phyloP scores from a whole-genome alignment of 2,329 filamentous ascomycete genomes.

The Cordyceps militaris region DNA sequence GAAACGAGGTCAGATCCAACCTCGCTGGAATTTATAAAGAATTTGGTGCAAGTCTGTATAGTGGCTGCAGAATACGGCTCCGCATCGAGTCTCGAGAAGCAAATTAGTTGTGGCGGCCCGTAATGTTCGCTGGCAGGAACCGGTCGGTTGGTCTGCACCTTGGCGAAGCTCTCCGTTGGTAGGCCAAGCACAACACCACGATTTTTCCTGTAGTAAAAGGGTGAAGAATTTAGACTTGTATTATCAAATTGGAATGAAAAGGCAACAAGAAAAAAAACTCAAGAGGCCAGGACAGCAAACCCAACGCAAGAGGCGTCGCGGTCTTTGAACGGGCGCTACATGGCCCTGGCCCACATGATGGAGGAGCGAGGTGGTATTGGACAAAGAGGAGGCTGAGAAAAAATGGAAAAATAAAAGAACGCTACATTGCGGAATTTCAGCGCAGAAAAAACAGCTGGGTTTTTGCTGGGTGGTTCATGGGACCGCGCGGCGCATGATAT shows the following conservation, averaged over 20 bases:
- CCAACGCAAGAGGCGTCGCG: no score
- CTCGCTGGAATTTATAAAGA: not conserved
- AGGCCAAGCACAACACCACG: no score
- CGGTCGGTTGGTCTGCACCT: not conserved
- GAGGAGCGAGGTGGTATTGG: constrained; percentile 9
- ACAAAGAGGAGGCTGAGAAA: not conserved
- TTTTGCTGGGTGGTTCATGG: not conserved
- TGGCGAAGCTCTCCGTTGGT: no score
- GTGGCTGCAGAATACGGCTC: not conserved
- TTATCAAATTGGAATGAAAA: no score
- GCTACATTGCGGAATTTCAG: not conserved
- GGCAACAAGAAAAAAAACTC: no score
- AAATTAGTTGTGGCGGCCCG: not conserved
- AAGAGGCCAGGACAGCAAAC: no score
- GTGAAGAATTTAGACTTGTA: no score
- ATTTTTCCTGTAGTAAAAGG: no score
- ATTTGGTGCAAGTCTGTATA: not conserved
- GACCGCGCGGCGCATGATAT: constrained; percentile 1
- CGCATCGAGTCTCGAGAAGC: not conserved
- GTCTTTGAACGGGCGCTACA: no score
- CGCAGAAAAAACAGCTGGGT: not conserved
- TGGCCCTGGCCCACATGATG: constrained; percentile 7
- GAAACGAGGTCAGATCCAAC: not conserved
- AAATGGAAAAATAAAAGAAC: not conserved
- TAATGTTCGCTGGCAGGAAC: not conserved